These are phyloP conservation scores for Plasmodium relictum DNA, from an alignment of 169 alveolate species.

Conservation along the genomic window DNA sequence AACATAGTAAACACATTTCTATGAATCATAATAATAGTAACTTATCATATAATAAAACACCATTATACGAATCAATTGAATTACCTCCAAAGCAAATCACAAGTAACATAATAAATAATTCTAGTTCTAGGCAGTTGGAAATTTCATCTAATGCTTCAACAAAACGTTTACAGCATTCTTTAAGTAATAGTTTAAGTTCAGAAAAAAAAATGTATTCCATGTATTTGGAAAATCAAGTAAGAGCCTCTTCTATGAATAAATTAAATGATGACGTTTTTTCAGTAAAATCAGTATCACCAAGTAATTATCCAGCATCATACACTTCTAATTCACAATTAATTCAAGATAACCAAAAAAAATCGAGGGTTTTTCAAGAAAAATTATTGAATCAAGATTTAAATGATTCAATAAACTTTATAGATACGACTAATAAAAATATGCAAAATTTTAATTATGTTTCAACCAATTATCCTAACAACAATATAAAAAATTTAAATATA, in stretches of 20 bases:
- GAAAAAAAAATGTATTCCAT: slow-evolving; percentile 48
- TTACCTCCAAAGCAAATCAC: slow-evolving; percentile 10
- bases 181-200: slow-evolving; percentile 24
- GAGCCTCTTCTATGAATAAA: slow-evolving; percentile 17
- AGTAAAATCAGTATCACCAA: slow-evolving; percentile 36
- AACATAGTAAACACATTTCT: slow-evolving; percentile 31
- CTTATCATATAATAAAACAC: slow-evolving; percentile 16
- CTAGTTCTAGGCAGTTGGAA: slow-evolving; percentile 19
- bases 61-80: slow-evolving; percentile 26
- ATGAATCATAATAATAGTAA: slow-evolving; percentile 5
- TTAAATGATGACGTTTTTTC: slow-evolving; percentile 25
- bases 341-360: slow-evolving; percentile 7
- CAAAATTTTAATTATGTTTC: slow-evolving; percentile 23
- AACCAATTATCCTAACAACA: slow-evolving; percentile 18
- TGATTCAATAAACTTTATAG: neutral
- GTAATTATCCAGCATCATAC: slow-evolving; percentile 20
- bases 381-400: slow-evolving; percentile 20
- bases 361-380: neutral
- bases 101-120: neutral
- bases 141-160: slow-evolving; percentile 21
- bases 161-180: slow-evolving; percentile 21
- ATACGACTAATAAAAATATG: slow-evolving; percentile 26
- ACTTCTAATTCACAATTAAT: slow-evolving; percentile 14
- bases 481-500: slow-evolving; percentile 21
- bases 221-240: slow-evolving; percentile 45